phyloP scores from a whole-genome alignment of 2,329 filamentous ascomycete genomes.

The Phyllosticta citrichinensis region DNA sequence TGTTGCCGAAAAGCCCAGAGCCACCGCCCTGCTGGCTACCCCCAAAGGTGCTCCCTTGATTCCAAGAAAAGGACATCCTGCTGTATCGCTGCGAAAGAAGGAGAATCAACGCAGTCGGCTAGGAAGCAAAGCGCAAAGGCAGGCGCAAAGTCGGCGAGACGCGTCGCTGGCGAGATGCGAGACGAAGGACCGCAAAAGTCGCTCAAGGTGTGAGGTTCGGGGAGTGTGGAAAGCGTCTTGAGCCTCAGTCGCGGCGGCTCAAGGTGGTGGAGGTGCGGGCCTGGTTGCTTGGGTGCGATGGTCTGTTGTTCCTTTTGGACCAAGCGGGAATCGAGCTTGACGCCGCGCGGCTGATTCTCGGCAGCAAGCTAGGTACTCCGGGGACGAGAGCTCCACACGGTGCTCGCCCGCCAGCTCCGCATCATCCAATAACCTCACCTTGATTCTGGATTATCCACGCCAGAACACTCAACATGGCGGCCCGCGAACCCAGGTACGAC shows the following conservation, averaged over 20 bases:
- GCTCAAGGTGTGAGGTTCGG: not conserved
- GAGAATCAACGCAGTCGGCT: not conserved
- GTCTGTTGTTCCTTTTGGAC: conserved; percentile 1
- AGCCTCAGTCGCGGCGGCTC: not conserved
- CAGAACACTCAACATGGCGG: conserved; percentile 44
- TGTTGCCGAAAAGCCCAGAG: conserved; percentile 9
- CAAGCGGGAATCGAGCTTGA: not conserved
- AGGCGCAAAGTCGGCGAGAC: not conserved
- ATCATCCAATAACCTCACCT: conserved; percentile 10
- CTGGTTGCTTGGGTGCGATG: not conserved
- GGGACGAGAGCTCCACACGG: not conserved
- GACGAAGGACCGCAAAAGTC: not conserved
- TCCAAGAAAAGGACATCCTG: conserved; percentile 17
- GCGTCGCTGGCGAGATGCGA: not conserved
- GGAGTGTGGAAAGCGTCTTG: not conserved
- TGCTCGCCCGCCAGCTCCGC: not conserved
- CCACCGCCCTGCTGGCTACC: conserved; percentile 2
- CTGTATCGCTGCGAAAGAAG: not conserved
- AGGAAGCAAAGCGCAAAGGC: not conserved
- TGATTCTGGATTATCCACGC: conserved; percentile 8
- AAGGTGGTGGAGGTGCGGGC: not conserved
- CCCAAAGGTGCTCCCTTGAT: conserved; percentile 24
- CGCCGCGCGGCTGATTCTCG: conserved; percentile 1
- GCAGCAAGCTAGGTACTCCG: not conserved
- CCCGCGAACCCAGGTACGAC: conserved; percentile 50